phyloP scores from a whole-genome alignment of 1,139 yeast genomes.

The Saccharomycopsis hybrid region DNA sequence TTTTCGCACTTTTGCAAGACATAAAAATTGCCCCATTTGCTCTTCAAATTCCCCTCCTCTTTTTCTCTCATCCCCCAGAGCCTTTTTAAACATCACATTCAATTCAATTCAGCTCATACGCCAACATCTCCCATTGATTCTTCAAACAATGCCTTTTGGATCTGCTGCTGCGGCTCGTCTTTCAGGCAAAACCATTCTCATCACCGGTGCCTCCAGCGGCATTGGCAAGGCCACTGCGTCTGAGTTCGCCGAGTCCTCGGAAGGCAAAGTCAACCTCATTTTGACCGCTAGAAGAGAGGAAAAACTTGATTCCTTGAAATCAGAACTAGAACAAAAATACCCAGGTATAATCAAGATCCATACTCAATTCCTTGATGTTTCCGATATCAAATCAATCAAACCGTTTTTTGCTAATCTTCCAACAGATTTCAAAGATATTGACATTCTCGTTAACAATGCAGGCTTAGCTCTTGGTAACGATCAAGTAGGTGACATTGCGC shows the following conservation, averaged over 20 bases:
- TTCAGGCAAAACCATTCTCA: constrained; percentile 24
- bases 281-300: constrained; percentile 67
- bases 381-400: constrained; percentile 42
- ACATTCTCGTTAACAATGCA: constrained; percentile 72
- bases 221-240: constrained; percentile 74
- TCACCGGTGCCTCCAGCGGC: constrained; percentile 43
- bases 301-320: constrained; percentile 41
- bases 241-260: constrained; percentile 63
- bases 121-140: too few species aligned
- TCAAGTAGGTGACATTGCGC: constrained; percentile 50
- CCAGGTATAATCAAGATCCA: constrained; percentile 46
- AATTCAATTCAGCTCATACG: too few species aligned
- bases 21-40: too few species aligned
- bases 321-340: constrained; percentile 38
- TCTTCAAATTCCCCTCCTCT: too few species aligned
- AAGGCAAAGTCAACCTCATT: constrained; percentile 59
- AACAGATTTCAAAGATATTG: constrained; percentile 48
- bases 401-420: constrained; percentile 47
- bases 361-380: constrained; percentile 54
- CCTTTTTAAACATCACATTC: too few species aligned
- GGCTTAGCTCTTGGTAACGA: constrained; percentile 74
- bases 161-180: constrained; percentile 45
- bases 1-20: too few species aligned
- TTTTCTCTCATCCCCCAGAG: too few species aligned
- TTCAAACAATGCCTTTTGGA: constrained; percentile 42